Percentiles rank a stretch among this genome's conserved stretches.
Evolutionary conservation across 75 land plant genomes (phyloP).

Genomic region (Selaginella tamariscina): DNA sequence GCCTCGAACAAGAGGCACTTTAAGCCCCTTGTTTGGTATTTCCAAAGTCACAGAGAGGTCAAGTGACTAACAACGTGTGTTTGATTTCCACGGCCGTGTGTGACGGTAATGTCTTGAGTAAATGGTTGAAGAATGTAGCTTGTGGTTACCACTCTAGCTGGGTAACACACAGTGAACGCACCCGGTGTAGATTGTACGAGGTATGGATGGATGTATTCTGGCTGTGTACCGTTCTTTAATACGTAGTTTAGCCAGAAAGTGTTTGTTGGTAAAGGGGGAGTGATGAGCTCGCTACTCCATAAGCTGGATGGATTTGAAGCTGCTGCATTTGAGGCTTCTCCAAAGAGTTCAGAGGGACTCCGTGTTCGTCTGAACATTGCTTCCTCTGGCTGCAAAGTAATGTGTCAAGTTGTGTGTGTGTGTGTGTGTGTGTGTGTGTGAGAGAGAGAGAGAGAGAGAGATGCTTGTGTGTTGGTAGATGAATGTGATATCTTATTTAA

Average conservation of each 20-base stretch:
- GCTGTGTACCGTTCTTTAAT: slow-evolving; percentile 58
- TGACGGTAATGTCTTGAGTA: slow-evolving; percentile 29
- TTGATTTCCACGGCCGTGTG: slow-evolving; percentile 16
- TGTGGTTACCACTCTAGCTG: slow-evolving; percentile 27
- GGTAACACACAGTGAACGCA: slow-evolving; percentile 49
- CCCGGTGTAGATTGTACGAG: slow-evolving; percentile 44
- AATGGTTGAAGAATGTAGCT: slow-evolving; percentile 46
- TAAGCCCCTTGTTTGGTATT: slow-evolving; percentile 19
- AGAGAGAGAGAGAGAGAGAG: no score
- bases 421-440: no score
- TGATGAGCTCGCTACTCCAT: slow-evolving; percentile 35
- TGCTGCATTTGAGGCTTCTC: slow-evolving; percentile 25
- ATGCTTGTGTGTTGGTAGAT: no score
- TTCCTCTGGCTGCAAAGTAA: not conserved
- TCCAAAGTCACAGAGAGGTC: slow-evolving; percentile 23
- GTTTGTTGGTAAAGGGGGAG: slow-evolving; percentile 71
- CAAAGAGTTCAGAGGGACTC: not conserved
- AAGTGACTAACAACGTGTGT: slow-evolving; percentile 14
- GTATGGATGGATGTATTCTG: slow-evolving; percentile 81
- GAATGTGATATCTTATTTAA: no score
- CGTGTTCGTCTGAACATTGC: not conserved
- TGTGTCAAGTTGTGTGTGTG: no score
- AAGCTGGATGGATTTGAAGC: slow-evolving; percentile 49
- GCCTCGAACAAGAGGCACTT: slow-evolving; percentile 58
- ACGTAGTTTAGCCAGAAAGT: slow-evolving; percentile 74